Conservation (phyloP, 305 asterid genomes). For the Fraxinus dipetala region DNA sequence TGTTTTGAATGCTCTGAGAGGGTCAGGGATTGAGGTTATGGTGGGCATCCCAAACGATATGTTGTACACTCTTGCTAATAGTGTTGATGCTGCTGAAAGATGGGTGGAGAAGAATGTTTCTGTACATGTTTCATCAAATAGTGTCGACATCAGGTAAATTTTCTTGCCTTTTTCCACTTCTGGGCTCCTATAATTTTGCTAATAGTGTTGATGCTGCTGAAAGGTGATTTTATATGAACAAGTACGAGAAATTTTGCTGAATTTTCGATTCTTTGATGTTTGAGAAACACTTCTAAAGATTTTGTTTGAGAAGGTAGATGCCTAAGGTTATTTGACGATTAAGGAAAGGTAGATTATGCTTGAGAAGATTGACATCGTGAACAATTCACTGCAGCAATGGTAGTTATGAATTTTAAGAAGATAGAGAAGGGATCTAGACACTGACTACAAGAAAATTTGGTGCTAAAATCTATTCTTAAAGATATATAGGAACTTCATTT, state of each 20-base stretch:
- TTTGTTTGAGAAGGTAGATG: neutral
- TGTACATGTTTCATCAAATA: constrained; percentile 57
- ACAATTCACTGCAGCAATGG: neutral
- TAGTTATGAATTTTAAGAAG: neutral
- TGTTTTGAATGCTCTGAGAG: constrained; percentile 57
- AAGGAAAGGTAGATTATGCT: neutral
- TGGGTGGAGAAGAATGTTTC: constrained; percentile 89
- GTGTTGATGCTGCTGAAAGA: constrained; percentile 70
- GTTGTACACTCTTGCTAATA: constrained; percentile 56
- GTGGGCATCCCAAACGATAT: constrained; percentile 91
- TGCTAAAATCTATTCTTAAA: neutral
- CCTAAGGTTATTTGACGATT: neutral
- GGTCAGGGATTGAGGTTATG: constrained; percentile 87
- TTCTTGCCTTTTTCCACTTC: neutral
- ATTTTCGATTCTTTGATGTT: neutral
- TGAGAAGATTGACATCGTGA: neutral
- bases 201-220: too few relatives aligned
- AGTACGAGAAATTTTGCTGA: neutral
- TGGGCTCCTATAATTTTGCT: neutral
- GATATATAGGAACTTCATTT: neutral
- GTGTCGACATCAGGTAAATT: constrained; percentile 69
- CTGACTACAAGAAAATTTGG: neutral
- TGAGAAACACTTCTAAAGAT: neutral
- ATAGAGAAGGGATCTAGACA: neutral
- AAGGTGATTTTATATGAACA: neutral